phyloP scores from a whole-genome alignment of 164 flowering plant genomes.

The Stephania cephalantha region DNA sequence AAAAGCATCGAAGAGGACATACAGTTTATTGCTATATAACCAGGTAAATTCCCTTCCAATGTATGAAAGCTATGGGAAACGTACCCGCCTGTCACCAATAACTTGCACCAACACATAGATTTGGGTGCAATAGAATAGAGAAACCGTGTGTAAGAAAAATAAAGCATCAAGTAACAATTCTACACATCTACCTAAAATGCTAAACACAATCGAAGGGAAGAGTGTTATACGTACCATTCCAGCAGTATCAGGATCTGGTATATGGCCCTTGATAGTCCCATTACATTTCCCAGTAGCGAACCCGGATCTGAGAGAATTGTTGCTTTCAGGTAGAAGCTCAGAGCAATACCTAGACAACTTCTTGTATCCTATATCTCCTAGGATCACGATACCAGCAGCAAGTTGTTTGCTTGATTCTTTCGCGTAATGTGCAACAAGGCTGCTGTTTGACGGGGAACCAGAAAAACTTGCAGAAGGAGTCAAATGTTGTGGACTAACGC shows the following conservation, averaged over 20 bases:
- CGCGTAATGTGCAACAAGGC: conserved; percentile 54
- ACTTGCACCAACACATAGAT: not conserved
- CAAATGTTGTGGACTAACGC: conserved; percentile 48
- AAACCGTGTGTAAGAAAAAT: not conserved
- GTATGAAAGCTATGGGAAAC: not conserved
- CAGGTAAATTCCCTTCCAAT: not conserved
- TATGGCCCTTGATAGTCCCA: conserved; percentile 33
- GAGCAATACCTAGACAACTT: conserved; percentile 54
- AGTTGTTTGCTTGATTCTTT: conserved; percentile 60
- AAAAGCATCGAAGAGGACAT: not conserved
- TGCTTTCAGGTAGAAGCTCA: conserved; percentile 56
- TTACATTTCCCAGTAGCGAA: conserved; percentile 31
- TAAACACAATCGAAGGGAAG: not conserved
- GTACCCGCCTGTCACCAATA: not conserved
- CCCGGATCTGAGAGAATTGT: conserved; percentile 31
- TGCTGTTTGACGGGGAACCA: conserved; percentile 47
- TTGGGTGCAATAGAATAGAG: not conserved
- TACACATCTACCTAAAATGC: not conserved
- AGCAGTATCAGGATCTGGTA: conserved; percentile 42
- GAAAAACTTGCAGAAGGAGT: conserved; percentile 44
- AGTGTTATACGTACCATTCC: conserved; percentile 54
- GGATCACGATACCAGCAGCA: conserved; percentile 48
- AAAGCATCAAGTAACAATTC: not conserved
- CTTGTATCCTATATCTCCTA: conserved; percentile 61
- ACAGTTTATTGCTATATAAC: not conserved